These are phyloP conservation scores for Syncephalastrum racemosum DNA, from an alignment of 371 early-diverging fungal genomes.

Conservation along the genomic window DNA sequence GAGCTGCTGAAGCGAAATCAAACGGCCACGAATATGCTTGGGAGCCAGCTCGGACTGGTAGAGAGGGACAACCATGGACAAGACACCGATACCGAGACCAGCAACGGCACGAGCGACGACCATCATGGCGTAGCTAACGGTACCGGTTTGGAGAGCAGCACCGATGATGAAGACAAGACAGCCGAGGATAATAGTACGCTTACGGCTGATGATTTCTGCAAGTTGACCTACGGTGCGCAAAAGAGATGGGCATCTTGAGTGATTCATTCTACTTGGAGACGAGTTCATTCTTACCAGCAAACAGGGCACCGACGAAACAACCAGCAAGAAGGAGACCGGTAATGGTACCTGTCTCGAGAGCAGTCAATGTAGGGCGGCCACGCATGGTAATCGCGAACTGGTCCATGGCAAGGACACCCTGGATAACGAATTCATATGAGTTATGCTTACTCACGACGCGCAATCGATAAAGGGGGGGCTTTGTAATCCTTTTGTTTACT, in stretches of 20 bases:
- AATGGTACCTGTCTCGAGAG: slow-evolving; percentile 47
- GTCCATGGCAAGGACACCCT: slow-evolving; percentile 50
- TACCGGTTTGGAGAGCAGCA: slow-evolving; percentile 55
- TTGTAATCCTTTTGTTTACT: slow-evolving; percentile 4
- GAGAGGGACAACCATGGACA: slow-evolving; percentile 64
- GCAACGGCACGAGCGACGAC: slow-evolving; percentile 68
- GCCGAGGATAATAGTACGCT: slow-evolving; percentile 36
- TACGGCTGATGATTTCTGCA: slow-evolving; percentile 43
- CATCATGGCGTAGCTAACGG: slow-evolving; percentile 54
- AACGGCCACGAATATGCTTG: slow-evolving; percentile 51
- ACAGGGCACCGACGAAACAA: slow-evolving; percentile 50
- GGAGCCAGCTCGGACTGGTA: slow-evolving; percentile 50
- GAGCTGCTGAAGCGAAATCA: slow-evolving; percentile 48
- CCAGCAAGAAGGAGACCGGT: slow-evolving; percentile 48
- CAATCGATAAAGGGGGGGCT: neutral
- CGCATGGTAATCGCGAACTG: slow-evolving; percentile 43
- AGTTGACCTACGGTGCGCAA: slow-evolving; percentile 23
- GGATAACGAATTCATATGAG: neutral
- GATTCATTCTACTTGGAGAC: neutral
- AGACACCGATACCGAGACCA: slow-evolving; percentile 80
- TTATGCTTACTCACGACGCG: no score
- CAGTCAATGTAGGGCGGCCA: slow-evolving; percentile 21
- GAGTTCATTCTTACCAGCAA: slow-evolving; percentile 33
- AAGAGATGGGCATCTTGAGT: neutral
- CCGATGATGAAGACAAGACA: slow-evolving; percentile 38